Evolutionary conservation across 768 basidiomycete species (phyloP), one percentile per base, ranked within the genome.

Genomic region (Exidia glandulosa): DNA sequence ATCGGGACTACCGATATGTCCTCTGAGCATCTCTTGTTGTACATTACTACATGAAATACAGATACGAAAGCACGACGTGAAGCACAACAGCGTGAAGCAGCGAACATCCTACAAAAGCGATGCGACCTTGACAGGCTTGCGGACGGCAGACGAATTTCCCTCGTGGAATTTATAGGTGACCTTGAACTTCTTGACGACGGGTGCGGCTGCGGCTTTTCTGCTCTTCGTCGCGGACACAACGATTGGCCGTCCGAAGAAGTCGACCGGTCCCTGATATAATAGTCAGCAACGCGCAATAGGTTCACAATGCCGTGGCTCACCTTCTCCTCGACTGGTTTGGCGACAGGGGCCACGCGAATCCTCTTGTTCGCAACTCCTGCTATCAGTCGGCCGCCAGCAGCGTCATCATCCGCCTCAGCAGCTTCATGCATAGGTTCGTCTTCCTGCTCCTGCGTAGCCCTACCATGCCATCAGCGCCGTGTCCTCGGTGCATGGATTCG

Each of bases 161-260:
- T 95, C 94, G 57, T 86, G 80, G 72, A 81, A 92, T 67, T 81
- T 82, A 74, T 91, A 97, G 2, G 81, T 75, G 14, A 92, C 84
- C 36, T 80, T 79, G 71, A 85, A 91, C 62, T 76, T 76, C 71
- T 76, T 79, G 34, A 68, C 59, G 13, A 41, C 56, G 27, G 37
- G 57, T 58, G 65, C 68, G 60, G 75, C 70, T 59, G 73, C 63
- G 61, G 72, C 71, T 30, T 73, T 68, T 47, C 71, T 64, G 59
- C 64, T 71, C 56, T 66, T 63, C 41, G 77, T 71, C 29, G 23
- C 47, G 30, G 71, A 68, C 30, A 71, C 67, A n/a, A 71, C 72
- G 60, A 95, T 85, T 1, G 83, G 81, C 16, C 95, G 84, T 29
- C 96, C 95, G 70, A 98, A 99, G 78, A 98, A 98, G 76, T 98